Evolutionary conservation across 352 stramenopile species (phyloP), one percentile per base, ranked within the genome.

Genomic region (Phytophthora megakarya): DNA sequence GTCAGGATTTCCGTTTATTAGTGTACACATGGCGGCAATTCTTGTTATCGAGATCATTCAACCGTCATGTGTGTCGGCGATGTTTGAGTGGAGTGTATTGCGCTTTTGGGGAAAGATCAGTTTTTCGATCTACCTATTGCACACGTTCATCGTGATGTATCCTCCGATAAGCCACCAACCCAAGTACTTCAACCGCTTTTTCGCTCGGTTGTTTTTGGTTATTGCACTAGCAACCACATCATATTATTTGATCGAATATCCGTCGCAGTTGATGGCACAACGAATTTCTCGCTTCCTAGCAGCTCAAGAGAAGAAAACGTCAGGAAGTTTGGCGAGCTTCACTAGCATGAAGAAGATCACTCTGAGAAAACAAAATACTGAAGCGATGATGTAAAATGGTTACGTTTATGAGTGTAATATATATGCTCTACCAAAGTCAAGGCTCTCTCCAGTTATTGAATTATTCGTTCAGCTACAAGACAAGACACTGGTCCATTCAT

Each of bases 51-150:
- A 83, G 52, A 63, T 83, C 26, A 37, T 83, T 21, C 55, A 60
- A n/a, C 71, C 70, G 7, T 77, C 67, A 0, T 65, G 54, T 13
- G 23, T 83, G 2, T 76, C 71, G 3, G 47, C 52, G 1, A 61
- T 72, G 61, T 68, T 83, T 40, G 75, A 83, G 65, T 83, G 67
- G 71, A 70, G 53, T 23, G 28, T 79, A 6, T 28, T 80, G 1
- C 57, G 52, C 5, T 83, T 67, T 50, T 73, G 61, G 26, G 74
- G 74, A 26, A 80, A 83, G 61, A 66, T 83, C 60, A 80, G 71
- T 40, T 83, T 72, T 51, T 83, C 74, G 0, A 71, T 80, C 45
- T 82, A 82, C 33, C 33, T 82, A 40, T 58, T 82, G 15, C 74
- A 82, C 60, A 68, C 30, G 21, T 82, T 76, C 40, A 56, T 80